Base-by-base conservation (phyloP, 1,284 basidiomycete species). In the Puccinia hordei region DNA sequence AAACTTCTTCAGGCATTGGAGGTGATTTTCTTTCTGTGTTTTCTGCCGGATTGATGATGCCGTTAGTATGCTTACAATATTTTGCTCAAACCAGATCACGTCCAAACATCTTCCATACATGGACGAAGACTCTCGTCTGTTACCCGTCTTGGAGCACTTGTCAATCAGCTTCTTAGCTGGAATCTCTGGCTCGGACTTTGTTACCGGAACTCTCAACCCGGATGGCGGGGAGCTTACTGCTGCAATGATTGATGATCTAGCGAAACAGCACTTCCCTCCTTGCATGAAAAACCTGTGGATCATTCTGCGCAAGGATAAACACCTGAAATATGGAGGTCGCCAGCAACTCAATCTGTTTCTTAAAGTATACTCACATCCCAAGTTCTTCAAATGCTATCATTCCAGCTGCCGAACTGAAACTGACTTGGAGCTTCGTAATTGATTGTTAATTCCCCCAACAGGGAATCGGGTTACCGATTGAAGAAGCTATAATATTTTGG, bases 401-500 rank as follows among this genome's bases (percentile, higher is more conserved):
- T 5, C 19, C 24, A 8, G 3, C n/a, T 57, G 8, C 19, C 30
- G 22, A 8, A 8, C 12, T 30, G 35, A 19, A 10, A 9, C 19
- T 27, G 27, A 61, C 30, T 65, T n/a, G 1, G 2, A 15, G 15
- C 79, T 63, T 73, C 59, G 44, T 53, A 49, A 65, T 4, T n/a
- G 8, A 19, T 61, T 61, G 59, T 2, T 2, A 61, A 33, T 61
- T 46, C n/a, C 12, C 27, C 44, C 44, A 6, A 33, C 83, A 97
- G 94, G 92, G 94, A 5, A 88, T 99, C 76, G 96, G 96, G 1
- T 86, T 99, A 72, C 93, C 95, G 0, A 90, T 99, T 73, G 96
- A 99, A 41, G 96, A 99, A 86, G 95, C 97, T 1, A 87, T 98
- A 74, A 87, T 90, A 9, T 99, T 98, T 87, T 99, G 97, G 97